Evolutionary conservation across 164 flowering plant species (phyloP), one percentile per base, ranked within the genome.

Genomic region (Stephania japonica): DNA sequence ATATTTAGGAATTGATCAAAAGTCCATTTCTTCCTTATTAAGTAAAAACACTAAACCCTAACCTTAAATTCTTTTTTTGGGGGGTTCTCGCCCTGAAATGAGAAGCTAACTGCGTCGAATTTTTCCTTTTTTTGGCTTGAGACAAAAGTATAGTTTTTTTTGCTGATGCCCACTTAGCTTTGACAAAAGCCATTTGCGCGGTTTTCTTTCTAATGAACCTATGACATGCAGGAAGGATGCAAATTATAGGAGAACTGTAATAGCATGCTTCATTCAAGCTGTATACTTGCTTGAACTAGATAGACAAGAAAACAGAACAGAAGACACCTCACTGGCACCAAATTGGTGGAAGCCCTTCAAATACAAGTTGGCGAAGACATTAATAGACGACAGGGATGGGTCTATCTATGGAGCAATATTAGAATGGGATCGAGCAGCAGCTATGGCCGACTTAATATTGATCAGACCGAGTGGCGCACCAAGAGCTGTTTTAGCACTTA

Each of bases 311-410:
- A 91, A 85, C 68, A 80, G 83, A 79, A 75, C 81, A 10, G 83
- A 78, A 67, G 89, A 89, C 71, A 87, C 75, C 38, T 93, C 90
- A 19, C 89, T 93, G 19, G 99, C 99, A 66, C 94, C 99, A 42
- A 95, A 91, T 67, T 95, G 98, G 98, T 95, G 94, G 98, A 82
- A 84, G 25, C 94, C 97, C 56, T 95, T 91, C 77, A 95, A 91
- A 79, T 95, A 91, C 87, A 95, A 86, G 78, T 80, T 95, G 11
- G 42, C 78, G 2, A 85, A 84, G 68, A 88, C 88, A 10, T 68
- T 89, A 64, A 77, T 84, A 9, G 99, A 94, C 59, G 90, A 91
- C 73, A 83, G 98, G 78, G 99, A 95, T 69, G 93, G 92, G 21
- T 95, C 98, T 6, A 87, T 91, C 43, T 95, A 81, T 68, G 99